Evolutionary conservation across 164 flowering plant species (phyloP), one percentile per base, ranked within the genome.

Genomic region (Euptelea pleiosperma): DNA sequence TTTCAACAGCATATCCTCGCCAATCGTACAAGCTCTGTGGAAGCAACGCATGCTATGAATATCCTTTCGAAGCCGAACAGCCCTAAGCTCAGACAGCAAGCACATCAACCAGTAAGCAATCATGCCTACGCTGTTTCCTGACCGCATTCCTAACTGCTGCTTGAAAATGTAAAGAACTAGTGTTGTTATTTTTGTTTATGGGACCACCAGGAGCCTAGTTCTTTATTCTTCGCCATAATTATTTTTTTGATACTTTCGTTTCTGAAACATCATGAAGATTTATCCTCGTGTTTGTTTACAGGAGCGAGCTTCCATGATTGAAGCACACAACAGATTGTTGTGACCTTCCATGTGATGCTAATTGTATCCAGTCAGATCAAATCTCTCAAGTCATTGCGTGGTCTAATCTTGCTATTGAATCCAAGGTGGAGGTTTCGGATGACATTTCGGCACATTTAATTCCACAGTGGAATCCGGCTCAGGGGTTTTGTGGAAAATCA

Each of bases 271-370:
- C 42, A 35, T 42, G 24, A 28, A 47, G 36, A 35, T 22, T 47
- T 31, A 14, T 26, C n/a, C 19, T 18, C 29, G 3, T 35, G n/a
- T 42, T 35, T 58, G 45, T 54, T 69, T 62, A 31, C 88, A 83
- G 88, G 91, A 82, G 62, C 81, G 57, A 66, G 68, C 60, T 59
- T 30, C 79, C 43, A 55, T 71, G 66, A 63, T 76, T 37, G 86
- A 75, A 64, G 73, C 42, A 29, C 79, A 46, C 31, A 76, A 77
- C 69, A 79, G 91, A 64, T 15, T 68, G 55, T 58, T 80, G 68
- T 82, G 69, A 82, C 49, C 55, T 42, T 37, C 9, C 42, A 36
- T 14, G 8, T 8, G 36, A 52, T 36, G 40, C 28, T 48, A 39
- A 51, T 36, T n/a, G 18, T 21, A 19, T 41, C 8, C 37, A 28